Conservation (phyloP, 768 basidiomycete species). For the Gloeopeniophorella convolvens region DNA sequence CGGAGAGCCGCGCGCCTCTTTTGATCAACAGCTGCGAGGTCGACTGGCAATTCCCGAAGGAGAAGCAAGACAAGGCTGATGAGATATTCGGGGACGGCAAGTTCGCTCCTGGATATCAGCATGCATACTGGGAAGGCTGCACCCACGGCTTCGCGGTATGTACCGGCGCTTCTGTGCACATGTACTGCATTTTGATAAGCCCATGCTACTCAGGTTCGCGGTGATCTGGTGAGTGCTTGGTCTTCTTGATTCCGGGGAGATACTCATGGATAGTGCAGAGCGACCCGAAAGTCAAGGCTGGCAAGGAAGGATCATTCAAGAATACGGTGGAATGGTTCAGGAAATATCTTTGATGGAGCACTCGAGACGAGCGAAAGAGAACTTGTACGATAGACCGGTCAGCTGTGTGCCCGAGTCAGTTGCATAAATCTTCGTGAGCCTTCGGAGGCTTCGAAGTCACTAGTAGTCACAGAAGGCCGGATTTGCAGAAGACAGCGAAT, state of each 20-base stretch:
- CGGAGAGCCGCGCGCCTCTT: slow-evolving; percentile 44
- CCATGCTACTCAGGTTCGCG: slow-evolving; percentile 39
- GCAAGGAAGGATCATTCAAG: slow-evolving; percentile 38
- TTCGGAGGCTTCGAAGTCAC: too few relatives aligned
- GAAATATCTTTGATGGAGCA: slow-evolving; percentile 24
- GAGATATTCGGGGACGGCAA: slow-evolving; percentile 41
- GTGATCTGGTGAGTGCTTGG: slow-evolving; percentile 25
- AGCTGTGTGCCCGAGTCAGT: too few relatives aligned
- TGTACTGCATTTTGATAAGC: too few relatives aligned
- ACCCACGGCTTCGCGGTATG: slow-evolving; percentile 50
- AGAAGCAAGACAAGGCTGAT: slow-evolving; percentile 41
- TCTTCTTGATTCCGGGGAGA: slow-evolving; percentile 10
- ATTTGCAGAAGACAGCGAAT: too few relatives aligned
- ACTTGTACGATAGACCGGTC: too few relatives aligned
- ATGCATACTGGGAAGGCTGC: slow-evolving; percentile 42
- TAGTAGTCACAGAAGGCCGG: too few relatives aligned
- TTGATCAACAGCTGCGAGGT: slow-evolving; percentile 61
- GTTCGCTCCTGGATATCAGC: slow-evolving; percentile 44
- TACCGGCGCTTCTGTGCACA: neutral
- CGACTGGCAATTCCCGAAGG: slow-evolving; percentile 46
- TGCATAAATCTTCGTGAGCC: neutral
- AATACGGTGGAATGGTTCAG: slow-evolving; percentile 32
- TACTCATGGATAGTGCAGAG: slow-evolving; percentile 19
- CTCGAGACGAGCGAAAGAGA: too few relatives aligned
- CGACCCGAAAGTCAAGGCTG: slow-evolving; percentile 28